Evolutionary conservation across 148 eudicot species (phyloP).

Genomic region (Nyssa sinensis): DNA sequence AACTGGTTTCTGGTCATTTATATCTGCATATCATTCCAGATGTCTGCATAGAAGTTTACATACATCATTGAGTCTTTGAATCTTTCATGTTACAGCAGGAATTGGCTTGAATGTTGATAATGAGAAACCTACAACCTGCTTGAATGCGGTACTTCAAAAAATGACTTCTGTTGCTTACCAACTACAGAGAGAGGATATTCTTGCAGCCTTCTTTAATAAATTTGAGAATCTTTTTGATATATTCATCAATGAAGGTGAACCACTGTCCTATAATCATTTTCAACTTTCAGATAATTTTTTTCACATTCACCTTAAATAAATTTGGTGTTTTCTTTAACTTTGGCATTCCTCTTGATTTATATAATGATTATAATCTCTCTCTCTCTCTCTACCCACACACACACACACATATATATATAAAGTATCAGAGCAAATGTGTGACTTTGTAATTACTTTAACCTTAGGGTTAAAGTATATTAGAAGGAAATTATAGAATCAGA

Average conservation of each 20-base stretch:
- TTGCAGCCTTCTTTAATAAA: constrained; percentile 83
- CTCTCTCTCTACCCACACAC: no score
- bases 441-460: no score
- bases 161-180: constrained; percentile 42
- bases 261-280: constrained; percentile 1
- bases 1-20: background rate
- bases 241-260: constrained; percentile 59
- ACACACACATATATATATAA: no score
- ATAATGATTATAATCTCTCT: no score
- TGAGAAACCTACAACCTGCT: constrained; percentile 71
- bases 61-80: background rate
- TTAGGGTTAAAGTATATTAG: no score
- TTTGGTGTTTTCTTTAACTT: no score
- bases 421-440: no score
- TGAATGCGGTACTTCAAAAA: constrained; percentile 65
- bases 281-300: background rate
- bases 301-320: no score
- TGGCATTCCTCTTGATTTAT: no score
- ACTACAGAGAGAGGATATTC: constrained; percentile 65
- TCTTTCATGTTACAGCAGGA: constrained; percentile 47
- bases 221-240: constrained; percentile 67
- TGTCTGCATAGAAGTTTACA: background rate
- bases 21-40: background rate
- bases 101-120: constrained; percentile 91
- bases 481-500: no score